A percentile compares a stretch with the other conserved stretches of the same genome.
Conservation (phyloP, 1,139 yeast genomes). For the Scheffersomyces parashehatae region DNA sequence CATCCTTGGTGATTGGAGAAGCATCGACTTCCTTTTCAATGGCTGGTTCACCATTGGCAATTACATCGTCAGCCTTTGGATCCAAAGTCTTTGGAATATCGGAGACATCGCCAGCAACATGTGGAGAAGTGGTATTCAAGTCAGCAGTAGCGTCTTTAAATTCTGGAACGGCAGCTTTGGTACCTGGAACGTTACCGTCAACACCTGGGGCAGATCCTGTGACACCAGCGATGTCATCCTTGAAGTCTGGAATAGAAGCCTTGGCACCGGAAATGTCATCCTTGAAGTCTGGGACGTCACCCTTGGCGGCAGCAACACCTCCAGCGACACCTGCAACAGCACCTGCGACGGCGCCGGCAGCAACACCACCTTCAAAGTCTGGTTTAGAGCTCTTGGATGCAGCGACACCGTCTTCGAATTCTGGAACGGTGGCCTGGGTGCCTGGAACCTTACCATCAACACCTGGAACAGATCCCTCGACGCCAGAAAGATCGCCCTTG, state of each 20-base stretch:
- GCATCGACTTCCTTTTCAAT: slow-evolving; percentile 24
- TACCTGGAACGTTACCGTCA: slow-evolving; percentile 4
- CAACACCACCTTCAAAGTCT: slow-evolving; percentile 6
- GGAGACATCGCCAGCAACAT: slow-evolving; percentile 9
- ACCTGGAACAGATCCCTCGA: slow-evolving; percentile 6
- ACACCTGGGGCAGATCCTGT: too few species aligned
- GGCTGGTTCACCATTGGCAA: slow-evolving; percentile 6
- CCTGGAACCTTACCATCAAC: slow-evolving; percentile 26
- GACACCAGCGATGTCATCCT: too few species aligned
- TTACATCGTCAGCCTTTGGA: slow-evolving; percentile 20
- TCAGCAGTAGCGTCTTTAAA: slow-evolving; percentile 6
- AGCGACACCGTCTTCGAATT: too few species aligned
- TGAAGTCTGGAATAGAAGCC: too few species aligned
- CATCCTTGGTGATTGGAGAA: slow-evolving; percentile 17
- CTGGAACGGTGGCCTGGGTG: too few species aligned
- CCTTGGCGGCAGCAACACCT: slow-evolving; percentile 8
- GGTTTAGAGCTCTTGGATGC: too few species aligned
- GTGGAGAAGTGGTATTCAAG: slow-evolving; percentile 4
- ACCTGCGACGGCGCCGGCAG: slow-evolving; percentile 6
- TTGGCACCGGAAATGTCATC: too few species aligned
- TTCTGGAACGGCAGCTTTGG: slow-evolving; percentile 6
- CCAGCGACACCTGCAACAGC: slow-evolving; percentile 7
- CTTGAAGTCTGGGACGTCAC: slow-evolving; percentile 1
- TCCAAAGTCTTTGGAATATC: slow-evolving; percentile 27
- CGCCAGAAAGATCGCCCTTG: too few species aligned